Base-by-base conservation (phyloP, 164 flowering plant species). In the Warburgia ugandensis region DNA sequence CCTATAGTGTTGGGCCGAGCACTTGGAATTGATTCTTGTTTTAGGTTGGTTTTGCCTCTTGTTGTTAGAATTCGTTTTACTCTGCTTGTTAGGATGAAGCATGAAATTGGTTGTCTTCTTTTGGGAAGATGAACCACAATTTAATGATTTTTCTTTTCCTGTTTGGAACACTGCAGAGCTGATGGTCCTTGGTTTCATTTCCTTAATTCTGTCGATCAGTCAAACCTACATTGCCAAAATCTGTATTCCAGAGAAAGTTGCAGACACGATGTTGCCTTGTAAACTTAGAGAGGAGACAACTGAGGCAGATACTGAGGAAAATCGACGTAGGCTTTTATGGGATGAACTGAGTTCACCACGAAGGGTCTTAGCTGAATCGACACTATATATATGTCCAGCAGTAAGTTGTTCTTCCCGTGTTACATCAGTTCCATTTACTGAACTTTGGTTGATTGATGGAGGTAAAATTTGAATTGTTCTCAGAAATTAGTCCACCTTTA, bases 121-220 rank as follows among this genome's bases (percentile, higher is more conserved):
- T 31, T 31, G 35, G 35, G 7, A 31, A 31, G 35, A 31, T 31
- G 35, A 31, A 31, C 35, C 7, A 31, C 7, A 6, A 12, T 6
- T 6, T 31, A 31, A 31, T 21, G 12, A 42, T 6, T 3, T 37
- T 12, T 37, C 14, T 28, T 35, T 7, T 12, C 41, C 3, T 26
- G 11, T 50, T 31, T 39, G 35, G n/a, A n/a, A n/a, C n/a, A n/a
- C n/a, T 59, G 55, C 81, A 82, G 84, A 74, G 69, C 62, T 83
- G 59, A 83, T 83, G 77, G 58, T 83, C 58, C 71, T 83, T 25
- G 87, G 92, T 8, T 80, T 83, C 65, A 77, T 80, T 62, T 83
- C 86, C 14, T 68, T 80, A 5, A 45, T 77, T 16, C 68, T 83
- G 59, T 70, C 80, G 3, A 78, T 77, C n/a, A 59, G 70, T 11